A percentile compares a stretch with the other conserved stretches of the same genome.
Conservation (phyloP, 2,329 filamentous ascomycete genomes). For the Fusarium sp. region DNA sequence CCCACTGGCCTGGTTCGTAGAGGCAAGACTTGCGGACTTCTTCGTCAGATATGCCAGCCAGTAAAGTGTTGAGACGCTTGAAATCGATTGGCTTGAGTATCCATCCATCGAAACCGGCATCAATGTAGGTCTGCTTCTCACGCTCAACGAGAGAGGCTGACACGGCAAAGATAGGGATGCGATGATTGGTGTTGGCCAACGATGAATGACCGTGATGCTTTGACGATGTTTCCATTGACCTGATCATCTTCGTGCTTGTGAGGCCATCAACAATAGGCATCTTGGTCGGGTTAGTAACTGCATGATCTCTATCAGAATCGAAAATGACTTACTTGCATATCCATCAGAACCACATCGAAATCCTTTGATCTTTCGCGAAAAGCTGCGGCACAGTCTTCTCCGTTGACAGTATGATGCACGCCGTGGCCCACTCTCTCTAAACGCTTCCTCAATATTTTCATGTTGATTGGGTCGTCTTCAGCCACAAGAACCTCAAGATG, state of each 20-base stretch:
- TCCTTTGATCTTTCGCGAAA: constrained; percentile 71
- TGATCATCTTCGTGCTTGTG: constrained; percentile 84
- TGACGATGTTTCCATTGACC: constrained; percentile 72
- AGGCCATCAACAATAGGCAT: constrained; percentile 94
- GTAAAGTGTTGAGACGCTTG: constrained; percentile 74
- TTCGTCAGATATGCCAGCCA: constrained; percentile 75
- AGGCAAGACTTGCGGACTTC: constrained; percentile 69
- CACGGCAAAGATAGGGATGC: constrained; percentile 86
- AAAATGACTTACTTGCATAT: constrained; percentile 79
- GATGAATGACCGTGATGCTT: constrained; percentile 64
- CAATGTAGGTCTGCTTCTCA: constrained; percentile 74
- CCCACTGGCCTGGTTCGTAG: constrained; percentile 81
- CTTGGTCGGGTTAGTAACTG: constrained; percentile 55
- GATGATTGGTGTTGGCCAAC: constrained; percentile 68
- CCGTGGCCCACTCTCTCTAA: constrained; percentile 80
- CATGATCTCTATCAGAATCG: neutral
- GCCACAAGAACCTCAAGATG: constrained; percentile 77
- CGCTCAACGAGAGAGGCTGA: constrained; percentile 83
- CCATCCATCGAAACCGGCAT: constrained; percentile 89
- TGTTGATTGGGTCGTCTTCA: constrained; percentile 90
- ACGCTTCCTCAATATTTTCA: constrained; percentile 82
- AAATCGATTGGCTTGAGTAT: constrained; percentile 91
- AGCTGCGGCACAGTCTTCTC: constrained; percentile 81
- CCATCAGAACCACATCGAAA: constrained; percentile 89
- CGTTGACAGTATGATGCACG: constrained; percentile 80